Evolutionary conservation across 2,329 filamentous ascomycete species (phyloP).

Genomic region (Leptosphaerulina australis): DNA sequence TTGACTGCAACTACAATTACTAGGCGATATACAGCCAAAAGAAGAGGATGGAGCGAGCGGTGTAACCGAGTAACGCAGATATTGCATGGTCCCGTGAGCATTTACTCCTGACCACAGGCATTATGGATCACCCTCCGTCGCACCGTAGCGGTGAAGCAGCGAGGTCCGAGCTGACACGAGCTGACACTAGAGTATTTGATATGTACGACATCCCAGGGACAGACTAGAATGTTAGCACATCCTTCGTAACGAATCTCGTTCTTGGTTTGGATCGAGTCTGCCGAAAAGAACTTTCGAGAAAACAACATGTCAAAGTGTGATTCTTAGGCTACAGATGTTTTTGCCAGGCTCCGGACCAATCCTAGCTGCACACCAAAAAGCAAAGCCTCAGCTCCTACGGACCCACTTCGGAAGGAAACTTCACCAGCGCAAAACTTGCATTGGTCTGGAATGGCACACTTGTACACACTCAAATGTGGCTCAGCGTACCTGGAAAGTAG

Average conservation of each 20-base stretch:
- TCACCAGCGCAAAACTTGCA: slow-evolving; percentile 2
- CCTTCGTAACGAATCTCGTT: neutral
- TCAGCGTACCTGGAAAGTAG: neutral
- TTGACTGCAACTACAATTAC: neutral
- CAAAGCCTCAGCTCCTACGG: neutral
- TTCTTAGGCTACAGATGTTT: neutral
- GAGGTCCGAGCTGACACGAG: slow-evolving; percentile 16
- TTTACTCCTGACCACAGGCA: slow-evolving; percentile 4
- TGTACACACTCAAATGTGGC: neutral
- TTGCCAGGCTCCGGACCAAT: neutral
- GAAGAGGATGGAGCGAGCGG: neutral
- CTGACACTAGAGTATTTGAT: slow-evolving; percentile 14
- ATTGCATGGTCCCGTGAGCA: slow-evolving; percentile 6
- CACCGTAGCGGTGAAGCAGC: slow-evolving; percentile 18
- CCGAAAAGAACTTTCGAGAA: neutral
- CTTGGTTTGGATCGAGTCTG: neutral
- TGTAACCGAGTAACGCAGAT: slow-evolving; percentile 1
- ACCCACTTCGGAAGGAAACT: slow-evolving; percentile 10
- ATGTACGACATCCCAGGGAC: slow-evolving; percentile 12
- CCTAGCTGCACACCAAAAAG: neutral
- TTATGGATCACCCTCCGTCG: slow-evolving; percentile 6
- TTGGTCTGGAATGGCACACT: slow-evolving; percentile 1
- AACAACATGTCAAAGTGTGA: neutral
- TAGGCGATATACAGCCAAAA: neutral
- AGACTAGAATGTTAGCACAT: neutral